Base-by-base conservation (phyloP, 768 basidiomycete genomes). In the Coprinopsis marcescibilis region DNA sequence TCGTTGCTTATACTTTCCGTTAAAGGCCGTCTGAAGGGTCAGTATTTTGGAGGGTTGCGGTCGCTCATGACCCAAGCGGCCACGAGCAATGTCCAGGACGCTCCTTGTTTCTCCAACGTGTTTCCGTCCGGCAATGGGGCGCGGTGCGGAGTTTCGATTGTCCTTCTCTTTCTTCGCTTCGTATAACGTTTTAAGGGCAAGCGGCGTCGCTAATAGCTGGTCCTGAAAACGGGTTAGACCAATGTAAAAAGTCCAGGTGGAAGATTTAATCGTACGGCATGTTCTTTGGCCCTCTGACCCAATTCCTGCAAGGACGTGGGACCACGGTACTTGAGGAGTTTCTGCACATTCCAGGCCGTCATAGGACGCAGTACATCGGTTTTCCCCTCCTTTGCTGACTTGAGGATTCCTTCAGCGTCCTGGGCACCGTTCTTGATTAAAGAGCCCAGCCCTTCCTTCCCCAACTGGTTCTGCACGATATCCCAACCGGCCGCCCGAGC, bases 401-500 rank as follows among this genome's bases (percentile, higher is more conserved):
- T 66, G 23, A 89, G 58, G 30, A 81, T 59, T 2, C 73, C 59
- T 24, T 63, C 61, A 3, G 78, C 65, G 44, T 70, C 69, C 17
- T 63, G 49, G 4, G 75, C 68, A 38, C 83, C 80, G 3, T 65
- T 60, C 32, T 79, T 76, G 34, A 83, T 71, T 26, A 83, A 59
- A 25, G 67, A 57, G 34, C 69, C 61, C 13, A 77, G 72, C 15
- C 67, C 63, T 35, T 70, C 61, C 30, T 55, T 64, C 49, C 66
- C 69, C 29, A 89, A 60, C 51, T 71, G 77, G 52, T 76, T 71
- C 38, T 74, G 75, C 48, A 87, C 58, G 27, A 91, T 56, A 57
- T 98, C 94, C 72, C 88, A 81, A 1, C 92, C 96, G 24, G 94
- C 75, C 1, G 89, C 80, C 44, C 89, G 80, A 19, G 95, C 87